phyloP scores from a whole-genome alignment of 129 eudicot genomes.

The Centaurea solstitialis region DNA sequence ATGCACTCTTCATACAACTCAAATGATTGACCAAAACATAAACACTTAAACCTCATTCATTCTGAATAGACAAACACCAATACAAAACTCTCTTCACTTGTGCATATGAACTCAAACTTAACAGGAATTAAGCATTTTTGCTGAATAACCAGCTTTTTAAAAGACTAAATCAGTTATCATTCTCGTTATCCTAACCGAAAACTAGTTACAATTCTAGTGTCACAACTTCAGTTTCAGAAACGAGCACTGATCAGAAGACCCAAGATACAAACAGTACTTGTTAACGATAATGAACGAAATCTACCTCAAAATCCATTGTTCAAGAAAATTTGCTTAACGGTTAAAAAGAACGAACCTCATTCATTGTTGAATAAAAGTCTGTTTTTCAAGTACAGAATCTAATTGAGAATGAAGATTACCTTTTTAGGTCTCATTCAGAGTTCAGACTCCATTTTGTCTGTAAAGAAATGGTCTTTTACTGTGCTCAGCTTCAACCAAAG shows the following conservation, averaged over 20 bases:
- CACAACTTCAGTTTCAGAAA: too few species aligned
- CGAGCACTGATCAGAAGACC: neutral
- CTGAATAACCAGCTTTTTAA: neutral
- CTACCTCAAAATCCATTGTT: neutral
- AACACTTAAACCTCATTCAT: too few species aligned
- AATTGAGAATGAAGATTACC: neutral
- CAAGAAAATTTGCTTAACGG: neutral
- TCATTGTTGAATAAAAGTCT: too few species aligned
- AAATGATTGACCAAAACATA: too few species aligned
- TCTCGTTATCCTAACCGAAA: neutral
- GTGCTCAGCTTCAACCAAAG: neutral
- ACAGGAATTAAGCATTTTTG: neutral
- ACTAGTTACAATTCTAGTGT: too few species aligned
- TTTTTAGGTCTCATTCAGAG: neutral
- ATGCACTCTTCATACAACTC: too few species aligned
- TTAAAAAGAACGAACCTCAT: too few species aligned
- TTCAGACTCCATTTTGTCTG: neutral
- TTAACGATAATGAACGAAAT: neutral
- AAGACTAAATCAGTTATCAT: neutral
- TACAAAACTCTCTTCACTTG: too few species aligned
- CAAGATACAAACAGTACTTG: too few species aligned
- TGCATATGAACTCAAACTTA: neutral
- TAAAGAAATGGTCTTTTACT: neutral
- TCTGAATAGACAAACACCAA: too few species aligned
- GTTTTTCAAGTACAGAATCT: neutral